Evolutionary conservation across 2,329 filamentous ascomycete genomes (phyloP).

Genomic region (Parastagonospora avenae): DNA sequence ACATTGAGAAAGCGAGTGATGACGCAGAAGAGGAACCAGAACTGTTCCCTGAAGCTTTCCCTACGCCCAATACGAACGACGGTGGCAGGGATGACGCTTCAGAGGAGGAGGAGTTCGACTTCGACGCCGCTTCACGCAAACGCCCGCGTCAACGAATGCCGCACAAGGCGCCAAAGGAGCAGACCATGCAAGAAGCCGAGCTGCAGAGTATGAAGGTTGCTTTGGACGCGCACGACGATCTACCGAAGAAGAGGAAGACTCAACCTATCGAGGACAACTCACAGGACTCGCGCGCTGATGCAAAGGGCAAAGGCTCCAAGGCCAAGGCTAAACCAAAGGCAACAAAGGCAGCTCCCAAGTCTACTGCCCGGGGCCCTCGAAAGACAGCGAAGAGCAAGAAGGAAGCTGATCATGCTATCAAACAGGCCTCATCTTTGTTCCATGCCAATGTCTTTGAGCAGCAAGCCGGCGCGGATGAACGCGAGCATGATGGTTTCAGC

Average conservation of each 20-base stretch:
- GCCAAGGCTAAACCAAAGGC: conserved; percentile 8
- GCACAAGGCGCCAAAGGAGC: conserved; percentile 8
- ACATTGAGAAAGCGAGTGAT: conserved; percentile 7
- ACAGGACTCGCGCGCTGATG: neutral
- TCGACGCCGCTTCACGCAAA: conserved; percentile 11
- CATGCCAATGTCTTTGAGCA: conserved; percentile 39
- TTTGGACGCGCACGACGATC: conserved; percentile 28
- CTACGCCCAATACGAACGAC: neutral
- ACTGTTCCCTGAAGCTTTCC: conserved; percentile 14
- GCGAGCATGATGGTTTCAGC: conserved; percentile 31
- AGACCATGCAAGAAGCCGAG: conserved; percentile 35
- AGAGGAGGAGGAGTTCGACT: conserved; percentile 9
- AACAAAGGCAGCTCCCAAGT: too few relatives aligned
- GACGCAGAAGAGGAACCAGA: conserved; percentile 7
- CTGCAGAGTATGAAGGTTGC: conserved; percentile 35
- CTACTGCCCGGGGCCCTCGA: too few relatives aligned
- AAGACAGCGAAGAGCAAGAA: conserved; percentile 18
- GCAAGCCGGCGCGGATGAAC: conserved; percentile 28
- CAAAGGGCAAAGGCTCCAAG: conserved; percentile 8
- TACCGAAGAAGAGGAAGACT: conserved; percentile 24
- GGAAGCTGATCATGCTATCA: conserved; percentile 22
- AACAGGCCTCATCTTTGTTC: conserved; percentile 32
- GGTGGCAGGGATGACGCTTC: conserved; percentile 12
- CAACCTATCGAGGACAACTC: conserved; percentile 1
- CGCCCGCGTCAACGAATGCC: conserved; percentile 19